phyloP scores from a whole-genome alignment of 148 eudicot genomes.

The Drosera capensis region DNA sequence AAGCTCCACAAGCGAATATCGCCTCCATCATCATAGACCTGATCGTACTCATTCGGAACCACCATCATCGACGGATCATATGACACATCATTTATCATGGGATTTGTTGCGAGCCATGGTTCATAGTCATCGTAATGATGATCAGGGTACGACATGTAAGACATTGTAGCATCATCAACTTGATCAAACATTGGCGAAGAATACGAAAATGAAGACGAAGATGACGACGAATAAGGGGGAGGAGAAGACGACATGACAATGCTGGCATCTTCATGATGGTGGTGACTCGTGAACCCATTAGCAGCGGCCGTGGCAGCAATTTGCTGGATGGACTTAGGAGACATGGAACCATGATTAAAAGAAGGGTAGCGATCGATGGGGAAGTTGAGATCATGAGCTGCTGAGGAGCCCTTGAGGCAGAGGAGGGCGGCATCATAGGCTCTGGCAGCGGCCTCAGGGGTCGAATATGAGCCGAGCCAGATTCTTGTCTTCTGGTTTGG shows the following conservation, averaged over 20 bases:
- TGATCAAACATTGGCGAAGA: not conserved
- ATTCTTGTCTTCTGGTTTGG: constrained; percentile 80
- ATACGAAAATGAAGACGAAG: constrained; percentile 10
- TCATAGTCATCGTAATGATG: too few species aligned
- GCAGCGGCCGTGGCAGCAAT: constrained; percentile 52
- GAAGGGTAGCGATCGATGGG: constrained; percentile 12
- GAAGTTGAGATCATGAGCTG: constrained; percentile 69
- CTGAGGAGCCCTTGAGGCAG: constrained; percentile 61
- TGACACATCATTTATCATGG: constrained; percentile 28
- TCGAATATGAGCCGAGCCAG: constrained; percentile 84
- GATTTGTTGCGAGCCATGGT: too few species aligned
- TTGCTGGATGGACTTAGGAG: constrained; percentile 66
- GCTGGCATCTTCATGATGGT: not conserved
- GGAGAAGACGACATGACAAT: not conserved
- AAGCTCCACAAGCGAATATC: constrained; percentile 78
- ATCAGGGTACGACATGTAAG: constrained; percentile 32
- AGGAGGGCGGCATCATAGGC: constrained; percentile 88
- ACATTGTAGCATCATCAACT: constrained; percentile 23
- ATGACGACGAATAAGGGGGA: not conserved
- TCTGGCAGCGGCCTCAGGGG: constrained; percentile 82
- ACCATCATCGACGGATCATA: constrained; percentile 16
- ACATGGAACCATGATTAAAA: constrained; percentile 9
- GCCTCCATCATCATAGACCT: constrained; percentile 26
- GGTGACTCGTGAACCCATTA: constrained; percentile 5
- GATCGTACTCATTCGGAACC: constrained; percentile 17